Base-by-base conservation (phyloP, 306 rosid genomes). In the Quercus wislizeni region DNA sequence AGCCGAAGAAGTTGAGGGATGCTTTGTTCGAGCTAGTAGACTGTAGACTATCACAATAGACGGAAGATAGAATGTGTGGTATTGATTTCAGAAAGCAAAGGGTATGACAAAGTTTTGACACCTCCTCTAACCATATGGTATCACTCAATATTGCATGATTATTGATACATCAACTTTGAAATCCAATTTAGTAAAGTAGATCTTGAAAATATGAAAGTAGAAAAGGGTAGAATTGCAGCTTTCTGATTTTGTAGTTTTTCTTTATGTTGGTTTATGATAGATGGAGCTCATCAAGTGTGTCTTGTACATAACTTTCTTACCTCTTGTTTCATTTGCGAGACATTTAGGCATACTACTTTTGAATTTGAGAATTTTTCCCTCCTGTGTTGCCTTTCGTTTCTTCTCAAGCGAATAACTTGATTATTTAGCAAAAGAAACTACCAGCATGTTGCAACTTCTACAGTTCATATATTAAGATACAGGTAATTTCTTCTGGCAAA, bases 1-100 rank as follows among this genome's bases (percentile, higher is more conserved):
- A 84, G 62, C 83, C 87, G 13, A 69, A 58, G 54, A 88, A 85
- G 65, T 75, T 93, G 70, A 87, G 74, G 70, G 84, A 87, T 46
- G 83, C 71, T 59, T 78, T 93, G 80, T 82, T 85, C 58, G 80
- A 81, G 80, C 82, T 84, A 28, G 81, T 69, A 38, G 49, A 71
- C 63, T 54, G 52, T 69, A 49, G 57, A 25, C 7, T 7, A 33
- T 8, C 55, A 25, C 43, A 25, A 69, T 73, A 54, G 75, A 79
- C 52, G 25, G 57, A 65, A 41, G 31, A 70, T 27, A 46, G 51
- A 20, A 18, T 19, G 27, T 31, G 17, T 8, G 30, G 59, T 18
- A 55, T 11, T 61, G 64, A 72, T 6, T 46, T 59, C 4, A 2
- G 43, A 59, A 35, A 75, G 25, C 6, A 38, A 64, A 49, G 64